phyloP scores from a whole-genome alignment of 2,329 filamentous ascomycete species.

The Fusarium sp. region DNA sequence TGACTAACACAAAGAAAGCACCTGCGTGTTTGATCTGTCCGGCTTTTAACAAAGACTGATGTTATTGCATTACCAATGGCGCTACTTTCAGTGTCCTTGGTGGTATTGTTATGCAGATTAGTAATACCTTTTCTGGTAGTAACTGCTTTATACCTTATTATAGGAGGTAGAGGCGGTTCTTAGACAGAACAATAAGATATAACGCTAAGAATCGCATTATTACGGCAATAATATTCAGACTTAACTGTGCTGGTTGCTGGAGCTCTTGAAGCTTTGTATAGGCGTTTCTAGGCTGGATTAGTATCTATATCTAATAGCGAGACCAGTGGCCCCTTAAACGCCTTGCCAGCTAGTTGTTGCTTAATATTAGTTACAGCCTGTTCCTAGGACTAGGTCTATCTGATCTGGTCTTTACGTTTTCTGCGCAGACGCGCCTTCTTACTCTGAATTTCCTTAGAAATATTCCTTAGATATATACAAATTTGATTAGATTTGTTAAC shows the following conservation, averaged over 20 bases:
- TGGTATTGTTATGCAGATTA: background rate
- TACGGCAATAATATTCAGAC: background rate
- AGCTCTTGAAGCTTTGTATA: background rate
- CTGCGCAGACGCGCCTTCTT: background rate
- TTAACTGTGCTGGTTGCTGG: background rate
- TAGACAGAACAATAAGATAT: constrained; percentile 14
- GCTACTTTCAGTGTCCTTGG: background rate
- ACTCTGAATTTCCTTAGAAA: constrained; percentile 3
- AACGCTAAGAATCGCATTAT: background rate
- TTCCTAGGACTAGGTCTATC: constrained; percentile 28
- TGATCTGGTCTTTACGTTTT: constrained; percentile 29
- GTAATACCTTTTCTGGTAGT: background rate
- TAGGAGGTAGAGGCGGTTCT: background rate
- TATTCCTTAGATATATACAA: background rate
- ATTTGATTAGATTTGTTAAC: background rate
- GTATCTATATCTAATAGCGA: background rate
- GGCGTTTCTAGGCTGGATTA: background rate
- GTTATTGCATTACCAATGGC: background rate
- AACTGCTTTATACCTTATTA: background rate
- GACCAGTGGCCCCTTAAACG: constrained; percentile 26
- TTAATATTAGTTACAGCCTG: constrained; percentile 39
- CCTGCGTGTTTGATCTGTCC: too few species aligned
- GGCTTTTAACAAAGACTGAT: too few species aligned
- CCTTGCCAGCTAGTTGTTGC: constrained; percentile 27
- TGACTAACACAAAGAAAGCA: too few species aligned